Percentiles rank a stretch among this genome's conserved stretches.
Conservation (phyloP, 257 asterid genomes). For the Fraxinus americana region DNA sequence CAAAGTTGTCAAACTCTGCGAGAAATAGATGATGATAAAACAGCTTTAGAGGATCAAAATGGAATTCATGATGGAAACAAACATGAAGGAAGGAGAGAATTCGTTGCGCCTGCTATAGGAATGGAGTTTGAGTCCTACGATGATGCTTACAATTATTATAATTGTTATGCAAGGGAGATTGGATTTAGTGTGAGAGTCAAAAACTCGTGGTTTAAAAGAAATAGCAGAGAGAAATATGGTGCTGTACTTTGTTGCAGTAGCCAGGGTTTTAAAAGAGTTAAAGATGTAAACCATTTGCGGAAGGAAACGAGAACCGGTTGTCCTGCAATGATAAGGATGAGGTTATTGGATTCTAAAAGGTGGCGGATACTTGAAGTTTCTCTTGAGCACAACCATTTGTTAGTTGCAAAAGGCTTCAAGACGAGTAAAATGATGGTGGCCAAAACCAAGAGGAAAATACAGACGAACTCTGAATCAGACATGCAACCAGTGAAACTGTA, state of each 20-base stretch:
- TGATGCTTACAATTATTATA: conserved; percentile 83
- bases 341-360: conserved; percentile 65
- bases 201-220: conserved; percentile 85
- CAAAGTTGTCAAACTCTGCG: conserved; percentile 28
- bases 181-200: conserved; percentile 85
- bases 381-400: conserved; percentile 75
- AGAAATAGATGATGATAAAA: conserved; percentile 19
- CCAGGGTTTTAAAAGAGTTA: conserved; percentile 82
- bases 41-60: conserved; percentile 29
- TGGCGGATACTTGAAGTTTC: conserved; percentile 78
- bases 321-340: conserved; percentile 77
- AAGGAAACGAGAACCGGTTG: conserved; percentile 90
- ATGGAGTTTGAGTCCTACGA: conserved; percentile 86
- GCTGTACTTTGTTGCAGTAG: conserved; percentile 90
- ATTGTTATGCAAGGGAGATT: conserved; percentile 63
- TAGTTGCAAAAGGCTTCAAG: conserved; percentile 57
- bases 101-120: conserved; percentile 65
- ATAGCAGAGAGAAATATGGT: conserved; percentile 84
- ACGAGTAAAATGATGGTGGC: conserved; percentile 49
- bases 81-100: conserved; percentile 41
- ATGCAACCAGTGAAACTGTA: conserved; percentile 58
- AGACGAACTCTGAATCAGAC: conserved; percentile 45
- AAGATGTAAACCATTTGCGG: conserved; percentile 68
- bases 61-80: conserved; percentile 24
- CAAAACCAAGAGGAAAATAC: conserved; percentile 57